These are phyloP conservation scores for Didymella keratinophila DNA, from an alignment of 2,329 filamentous ascomycete genomes.

Conservation along the genomic window DNA sequence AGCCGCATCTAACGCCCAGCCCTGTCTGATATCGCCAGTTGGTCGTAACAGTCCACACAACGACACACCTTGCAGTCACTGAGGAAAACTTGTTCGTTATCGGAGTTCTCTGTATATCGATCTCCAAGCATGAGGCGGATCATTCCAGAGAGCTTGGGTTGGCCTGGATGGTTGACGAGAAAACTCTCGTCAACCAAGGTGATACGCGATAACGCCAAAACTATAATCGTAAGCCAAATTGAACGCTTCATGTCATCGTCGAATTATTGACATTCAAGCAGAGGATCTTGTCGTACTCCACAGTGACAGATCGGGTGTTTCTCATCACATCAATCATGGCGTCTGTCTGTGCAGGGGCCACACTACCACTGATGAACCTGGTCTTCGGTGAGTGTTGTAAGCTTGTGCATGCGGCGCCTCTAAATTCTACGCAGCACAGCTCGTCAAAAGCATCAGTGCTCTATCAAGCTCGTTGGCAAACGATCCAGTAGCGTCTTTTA, in stretches of 20 bases:
- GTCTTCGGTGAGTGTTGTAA: slow-evolving; percentile 57
- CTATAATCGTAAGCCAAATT: neutral
- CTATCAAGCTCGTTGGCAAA: slow-evolving; percentile 8
- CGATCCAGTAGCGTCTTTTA: slow-evolving; percentile 16
- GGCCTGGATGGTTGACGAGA: neutral
- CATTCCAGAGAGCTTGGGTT: neutral
- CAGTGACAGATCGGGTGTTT: slow-evolving; percentile 24
- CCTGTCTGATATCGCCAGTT: neutral
- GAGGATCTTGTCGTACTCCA: slow-evolving; percentile 35
- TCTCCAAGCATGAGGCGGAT: neutral
- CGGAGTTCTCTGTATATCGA: neutral
- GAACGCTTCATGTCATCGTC: neutral
- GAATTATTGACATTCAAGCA: slow-evolving; percentile 5
- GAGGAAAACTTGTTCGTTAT: neutral
- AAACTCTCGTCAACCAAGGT: neutral
- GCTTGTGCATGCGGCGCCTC: slow-evolving; percentile 25
- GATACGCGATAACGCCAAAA: neutral
- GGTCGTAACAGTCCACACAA: neutral
- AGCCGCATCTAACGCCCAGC: neutral
- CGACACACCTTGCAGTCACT: neutral
- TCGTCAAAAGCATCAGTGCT: slow-evolving; percentile 26
- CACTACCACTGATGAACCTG: slow-evolving; percentile 64
- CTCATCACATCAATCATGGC: slow-evolving; percentile 27
- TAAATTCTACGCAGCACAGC: slow-evolving; percentile 14
- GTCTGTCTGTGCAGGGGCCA: slow-evolving; percentile 33